Conservation (phyloP, 148 eudicot genomes). For the Rhododendron kiyosumense region DNA sequence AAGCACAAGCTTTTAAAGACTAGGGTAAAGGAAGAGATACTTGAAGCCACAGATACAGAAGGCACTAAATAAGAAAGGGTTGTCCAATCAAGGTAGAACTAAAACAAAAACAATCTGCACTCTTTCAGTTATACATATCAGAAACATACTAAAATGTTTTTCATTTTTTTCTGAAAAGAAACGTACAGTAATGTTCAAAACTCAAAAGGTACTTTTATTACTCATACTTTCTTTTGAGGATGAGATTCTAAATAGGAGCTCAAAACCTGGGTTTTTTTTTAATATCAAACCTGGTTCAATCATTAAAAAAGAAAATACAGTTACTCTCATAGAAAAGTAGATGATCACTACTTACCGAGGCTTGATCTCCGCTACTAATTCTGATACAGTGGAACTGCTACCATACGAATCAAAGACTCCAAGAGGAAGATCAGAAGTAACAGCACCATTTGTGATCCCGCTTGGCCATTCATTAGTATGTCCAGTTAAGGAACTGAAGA, state of each 20-base stretch:
- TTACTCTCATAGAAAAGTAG: slow-evolving; percentile 2
- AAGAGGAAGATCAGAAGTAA: slow-evolving; percentile 51
- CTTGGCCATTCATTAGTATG: slow-evolving; percentile 93
- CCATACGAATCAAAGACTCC: slow-evolving; percentile 51
- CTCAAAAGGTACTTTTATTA: background rate
- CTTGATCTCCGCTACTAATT: slow-evolving; percentile 78
- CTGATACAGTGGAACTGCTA: slow-evolving; percentile 58
- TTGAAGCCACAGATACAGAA: background rate
- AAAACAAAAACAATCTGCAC: background rate
- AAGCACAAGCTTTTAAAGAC: background rate
- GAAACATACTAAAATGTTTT: background rate
- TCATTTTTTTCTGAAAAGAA: background rate
- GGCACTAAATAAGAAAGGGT: background rate
- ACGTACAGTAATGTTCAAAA: background rate
- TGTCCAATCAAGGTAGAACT: background rate
- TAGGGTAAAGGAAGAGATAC: background rate
- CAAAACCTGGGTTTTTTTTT: background rate
- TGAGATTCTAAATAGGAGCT: background rate
- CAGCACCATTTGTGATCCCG: slow-evolving; percentile 55
- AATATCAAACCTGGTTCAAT: background rate
- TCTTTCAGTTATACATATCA: background rate
- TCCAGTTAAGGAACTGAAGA: slow-evolving; percentile 45
- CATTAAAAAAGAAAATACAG: background rate
- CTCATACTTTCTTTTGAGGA: background rate
- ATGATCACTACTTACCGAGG: slow-evolving; percentile 65